Evolutionary conservation across 2,329 filamentous ascomycete genomes (phyloP), one percentile per base, ranked within the genome.

Genomic region (Fusarium temperatum): DNA sequence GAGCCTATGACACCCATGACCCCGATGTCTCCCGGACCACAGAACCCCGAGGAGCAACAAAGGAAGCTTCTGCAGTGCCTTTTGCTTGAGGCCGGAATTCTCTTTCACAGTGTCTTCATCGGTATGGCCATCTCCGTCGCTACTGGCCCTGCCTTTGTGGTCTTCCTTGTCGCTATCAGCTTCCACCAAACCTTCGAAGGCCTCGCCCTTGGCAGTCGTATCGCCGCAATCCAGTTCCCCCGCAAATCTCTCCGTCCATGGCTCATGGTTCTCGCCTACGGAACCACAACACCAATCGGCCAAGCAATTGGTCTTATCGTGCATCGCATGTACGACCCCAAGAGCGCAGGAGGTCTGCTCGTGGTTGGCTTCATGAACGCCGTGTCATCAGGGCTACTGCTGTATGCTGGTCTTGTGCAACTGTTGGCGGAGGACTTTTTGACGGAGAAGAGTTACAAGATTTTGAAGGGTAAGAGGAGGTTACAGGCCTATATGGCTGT

Each of bases 131-230:
- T 96, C 36, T 94, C 92, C 2, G 94, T 96, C 2, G 91, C 94
- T 1, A 94, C 93, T 0, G 93, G 93, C 0, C 92, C 93, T 1
- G 90, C 92, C 3, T 96, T 96, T 79, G 85, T 94, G 47, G 92
- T 96, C 18, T 93, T 96, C 72, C 85, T 96, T 1, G 87, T 95
- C 36, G 94, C 94, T 56, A 95, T 96, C 71, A 90, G 89, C 73
- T 95, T 96, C 82, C 94, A 96, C 79, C 93, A 97, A 83, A 94
- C 93, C 2, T 97, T 97, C 74, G 94, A 97, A 83, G 94, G 94
- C 5, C 90, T 97, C 20, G 94, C 94, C 1, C 89, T 97, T 9
- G 94, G 94, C 12, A 93, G 93, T 48, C 92, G 94, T 66, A 97
- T 97, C 77, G 93, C 94, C 1, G 92, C 93, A 15, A 90, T 97